A percentile compares a stretch with the other conserved stretches of the same genome.
Conservation (phyloP, 2,329 filamentous ascomycete species). For the Colletotrichum limetticola region DNA sequence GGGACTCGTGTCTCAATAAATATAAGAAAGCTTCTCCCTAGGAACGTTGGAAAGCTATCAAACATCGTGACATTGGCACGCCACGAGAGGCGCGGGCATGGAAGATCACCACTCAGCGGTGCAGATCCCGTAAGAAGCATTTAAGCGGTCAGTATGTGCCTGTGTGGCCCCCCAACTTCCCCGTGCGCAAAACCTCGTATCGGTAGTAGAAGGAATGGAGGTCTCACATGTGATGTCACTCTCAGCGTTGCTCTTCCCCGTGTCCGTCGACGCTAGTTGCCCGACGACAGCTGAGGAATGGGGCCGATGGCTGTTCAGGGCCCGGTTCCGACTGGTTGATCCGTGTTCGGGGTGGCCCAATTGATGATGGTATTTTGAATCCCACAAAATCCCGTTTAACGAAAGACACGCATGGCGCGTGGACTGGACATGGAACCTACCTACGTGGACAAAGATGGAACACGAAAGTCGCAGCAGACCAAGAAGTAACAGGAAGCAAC, state of each 20-base stretch:
- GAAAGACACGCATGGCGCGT: neutral
- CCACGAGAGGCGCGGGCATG: neutral
- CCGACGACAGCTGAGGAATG: neutral
- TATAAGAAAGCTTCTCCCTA: neutral
- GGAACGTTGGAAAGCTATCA: neutral
- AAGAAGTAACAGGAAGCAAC: neutral
- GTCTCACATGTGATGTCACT: slow-evolving; percentile 19
- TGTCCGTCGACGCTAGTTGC: neutral
- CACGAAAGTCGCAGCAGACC: neutral
- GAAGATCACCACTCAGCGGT: slow-evolving; percentile 1
- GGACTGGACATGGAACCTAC: neutral
- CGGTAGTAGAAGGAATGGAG: neutral
- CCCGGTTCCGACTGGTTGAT: neutral
- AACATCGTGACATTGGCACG: neutral
- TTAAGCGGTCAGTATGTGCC: neutral
- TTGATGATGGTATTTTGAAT: neutral
- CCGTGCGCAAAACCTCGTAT: slow-evolving; percentile 12
- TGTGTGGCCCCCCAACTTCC: too few relatives aligned
- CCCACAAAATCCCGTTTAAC: neutral
- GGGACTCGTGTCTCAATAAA: neutral
- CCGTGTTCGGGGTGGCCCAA: neutral
- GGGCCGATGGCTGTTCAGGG: neutral
- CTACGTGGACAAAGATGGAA: neutral
- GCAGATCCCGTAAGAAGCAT: neutral
- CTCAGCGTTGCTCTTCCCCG: neutral